Base-by-base conservation (phyloP, 1,284 basidiomycete genomes). In the Cutaneotrichosporon spelunceum region DNA sequence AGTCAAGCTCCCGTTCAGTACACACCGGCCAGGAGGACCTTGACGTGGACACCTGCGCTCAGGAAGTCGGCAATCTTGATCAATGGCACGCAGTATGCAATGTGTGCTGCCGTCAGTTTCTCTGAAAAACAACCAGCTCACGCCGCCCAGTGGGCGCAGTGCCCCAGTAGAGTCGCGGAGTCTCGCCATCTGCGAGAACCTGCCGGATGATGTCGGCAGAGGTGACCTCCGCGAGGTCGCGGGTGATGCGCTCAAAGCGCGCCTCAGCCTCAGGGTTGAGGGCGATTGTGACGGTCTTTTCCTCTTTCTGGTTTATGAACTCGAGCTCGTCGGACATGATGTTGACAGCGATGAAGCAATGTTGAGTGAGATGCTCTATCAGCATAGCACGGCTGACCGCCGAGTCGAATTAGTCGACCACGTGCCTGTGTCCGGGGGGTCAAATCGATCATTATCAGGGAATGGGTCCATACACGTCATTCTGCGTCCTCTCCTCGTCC, bases 31-130 rank as follows among this genome's bases (percentile, higher is more conserved):
- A 97, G 84, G 1, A 97, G 82, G 64, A 97, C 84, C 66, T 88
- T 97, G 70, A 98, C 87, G 78, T 88, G 87, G 13, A 95, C 93
- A 30, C 88, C 95, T 1, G 94, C 95, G 47, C 87, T 85, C 57
- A 99, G 81, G 78, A 99, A 99, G 82, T 99, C 96, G 39, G 94
- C 93, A 61, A 98, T 93, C 83, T 99, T 99, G 54, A 87, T 88
- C 62, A 99, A 81, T 4, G 96, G 88, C 0, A 96, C 95, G 76
- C 97, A 93, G 83, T 99, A 99, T 13, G 92, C 96, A 64, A 99
- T 89, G 73, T 99, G 95, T 24, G 93, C 93, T 96, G 70, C 58
- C 27, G 56, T 69, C 53, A 66, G 61, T 44, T 42, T 29, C 1
- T 8, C 19, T 21, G 19, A 27, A n/a, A 7, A 64, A 49, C 45